phyloP scores from a whole-genome alignment of 805 yeast species.

The Lachancea lanzarotensis region DNA sequence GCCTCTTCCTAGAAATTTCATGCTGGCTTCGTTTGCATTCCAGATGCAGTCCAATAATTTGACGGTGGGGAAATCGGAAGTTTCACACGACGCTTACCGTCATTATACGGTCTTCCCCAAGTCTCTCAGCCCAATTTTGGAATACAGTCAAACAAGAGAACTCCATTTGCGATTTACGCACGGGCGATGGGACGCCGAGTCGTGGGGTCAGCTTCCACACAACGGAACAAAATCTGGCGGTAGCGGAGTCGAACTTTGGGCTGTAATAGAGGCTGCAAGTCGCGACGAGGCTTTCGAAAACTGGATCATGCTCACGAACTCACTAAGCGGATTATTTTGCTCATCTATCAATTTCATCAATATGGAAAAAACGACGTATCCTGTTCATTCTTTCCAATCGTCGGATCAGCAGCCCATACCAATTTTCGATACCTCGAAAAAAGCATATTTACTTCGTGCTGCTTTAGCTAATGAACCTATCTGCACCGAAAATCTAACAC shows the following conservation, averaged over 20 bases:
- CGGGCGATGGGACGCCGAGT: conserved; percentile 90
- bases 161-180: conserved; percentile 82
- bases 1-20: conserved; percentile 68
- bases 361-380: conserved; percentile 66
- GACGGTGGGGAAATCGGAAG: conserved; percentile 22
- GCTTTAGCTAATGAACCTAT: conserved; percentile 92
- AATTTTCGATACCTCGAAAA: conserved; percentile 29
- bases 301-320: conserved; percentile 70
- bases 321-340: conserved; percentile 86
- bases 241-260: conserved; percentile 92
- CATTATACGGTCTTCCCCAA: conserved; percentile 75
- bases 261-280: conserved; percentile 61
- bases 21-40: conserved; percentile 68
- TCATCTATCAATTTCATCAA: conserved; percentile 90
- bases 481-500: conserved; percentile 94
- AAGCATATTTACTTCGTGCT: conserved; percentile 61
- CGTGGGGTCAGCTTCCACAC: conserved; percentile 77
- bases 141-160: conserved; percentile 59
- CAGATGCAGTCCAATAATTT: conserved; percentile 47
- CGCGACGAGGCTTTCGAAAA: conserved; percentile 48
- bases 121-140: conserved; percentile 69
- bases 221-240: conserved; percentile 78
- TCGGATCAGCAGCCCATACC: conserved; percentile 21
- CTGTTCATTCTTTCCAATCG: conserved; percentile 37
- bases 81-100: conserved; percentile 22